phyloP scores from a whole-genome alignment of 257 asterid species.

The Verbascum thapsus region DNA sequence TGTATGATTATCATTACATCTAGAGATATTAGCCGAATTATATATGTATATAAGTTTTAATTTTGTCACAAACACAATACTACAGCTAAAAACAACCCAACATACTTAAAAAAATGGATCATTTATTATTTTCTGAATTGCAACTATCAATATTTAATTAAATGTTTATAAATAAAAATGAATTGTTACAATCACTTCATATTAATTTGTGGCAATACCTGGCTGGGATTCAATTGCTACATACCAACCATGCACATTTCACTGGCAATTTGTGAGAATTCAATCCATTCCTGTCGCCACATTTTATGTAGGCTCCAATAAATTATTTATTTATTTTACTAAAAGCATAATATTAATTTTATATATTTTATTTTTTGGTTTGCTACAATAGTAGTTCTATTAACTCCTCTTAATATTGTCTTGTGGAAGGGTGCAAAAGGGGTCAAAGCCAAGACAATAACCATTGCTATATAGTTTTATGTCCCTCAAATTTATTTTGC shows the following conservation, averaged over 20 bases:
- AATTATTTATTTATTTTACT: background rate
- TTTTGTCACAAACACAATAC: background rate
- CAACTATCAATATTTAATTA: slow-evolving; percentile 36
- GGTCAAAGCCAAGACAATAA: slow-evolving; percentile 49
- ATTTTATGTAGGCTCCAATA: slow-evolving; percentile 15
- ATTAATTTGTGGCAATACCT: slow-evolving; percentile 32
- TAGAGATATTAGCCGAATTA: background rate
- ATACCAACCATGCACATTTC: slow-evolving; percentile 50
- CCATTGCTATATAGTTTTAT: slow-evolving; percentile 41
- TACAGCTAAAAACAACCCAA: slow-evolving; percentile 12
- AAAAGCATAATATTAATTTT: background rate
- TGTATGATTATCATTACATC: too few species aligned
- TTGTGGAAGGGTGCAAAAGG: slow-evolving; percentile 50
- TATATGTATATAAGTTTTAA: background rate
- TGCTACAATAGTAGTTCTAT: slow-evolving; percentile 24
- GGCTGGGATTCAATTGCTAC: slow-evolving; percentile 40
- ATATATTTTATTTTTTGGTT: background rate
- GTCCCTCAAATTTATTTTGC: slow-evolving; percentile 37
- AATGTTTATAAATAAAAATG: slow-evolving; percentile 42
- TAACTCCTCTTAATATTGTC: slow-evolving; percentile 35
- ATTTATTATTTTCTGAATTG: slow-evolving; percentile 28
- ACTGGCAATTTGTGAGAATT: slow-evolving; percentile 26
- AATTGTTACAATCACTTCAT: slow-evolving; percentile 46
- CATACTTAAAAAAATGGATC: slow-evolving; percentile 13
- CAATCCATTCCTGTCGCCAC: slow-evolving; percentile 28